phyloP scores from a whole-genome alignment of 176 grass and related monocot genomes.

The Carex kokanica region DNA sequence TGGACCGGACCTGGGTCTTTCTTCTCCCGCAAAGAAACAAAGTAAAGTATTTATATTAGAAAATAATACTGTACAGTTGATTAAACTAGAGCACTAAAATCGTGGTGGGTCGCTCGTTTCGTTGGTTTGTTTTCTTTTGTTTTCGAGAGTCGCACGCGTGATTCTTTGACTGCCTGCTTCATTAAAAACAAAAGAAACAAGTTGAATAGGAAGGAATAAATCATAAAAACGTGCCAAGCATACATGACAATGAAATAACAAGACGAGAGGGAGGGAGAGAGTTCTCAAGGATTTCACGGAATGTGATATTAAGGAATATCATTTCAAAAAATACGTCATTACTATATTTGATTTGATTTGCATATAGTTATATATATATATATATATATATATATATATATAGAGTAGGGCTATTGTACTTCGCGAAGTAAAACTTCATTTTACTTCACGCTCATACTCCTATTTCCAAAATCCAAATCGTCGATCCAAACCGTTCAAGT shows the following conservation, averaged over 20 bases:
- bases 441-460: too few species aligned
- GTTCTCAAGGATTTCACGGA: neutral
- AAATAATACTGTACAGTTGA: neutral
- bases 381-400: too few species aligned
- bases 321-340: too few species aligned
- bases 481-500: too few species aligned
- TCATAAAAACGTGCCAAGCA: conserved; percentile 7
- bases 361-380: too few species aligned
- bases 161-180: conserved; percentile 15
- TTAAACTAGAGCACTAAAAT: neutral
- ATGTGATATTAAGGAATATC: too few species aligned
- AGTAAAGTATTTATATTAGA: neutral
- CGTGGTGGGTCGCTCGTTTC: conserved; percentile 20
- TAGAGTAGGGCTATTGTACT: too few species aligned
- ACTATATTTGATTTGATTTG: too few species aligned
- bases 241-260: neutral
- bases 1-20: neutral
- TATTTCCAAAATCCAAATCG: too few species aligned
- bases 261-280: neutral
- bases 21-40: neutral
- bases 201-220: neutral
- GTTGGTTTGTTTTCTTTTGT: neutral
- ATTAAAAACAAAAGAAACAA: neutral
- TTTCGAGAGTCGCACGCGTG: conserved; percentile 13
- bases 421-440: too few species aligned